phyloP scores from a whole-genome alignment of 345 rosid genomes.

The Linum trigynum region DNA sequence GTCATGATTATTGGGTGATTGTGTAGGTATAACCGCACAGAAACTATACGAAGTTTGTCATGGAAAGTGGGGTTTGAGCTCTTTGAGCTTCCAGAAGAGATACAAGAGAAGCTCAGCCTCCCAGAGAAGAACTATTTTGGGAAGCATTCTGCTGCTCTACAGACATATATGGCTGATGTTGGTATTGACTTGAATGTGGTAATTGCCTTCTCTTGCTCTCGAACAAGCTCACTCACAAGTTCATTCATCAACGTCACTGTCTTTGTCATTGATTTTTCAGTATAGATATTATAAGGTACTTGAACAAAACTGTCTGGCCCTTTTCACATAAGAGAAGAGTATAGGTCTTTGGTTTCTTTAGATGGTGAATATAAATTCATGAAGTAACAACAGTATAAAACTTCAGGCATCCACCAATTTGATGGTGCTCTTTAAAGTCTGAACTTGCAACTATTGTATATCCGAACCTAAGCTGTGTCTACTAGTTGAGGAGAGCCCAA shows the following conservation, averaged over 20 bases:
- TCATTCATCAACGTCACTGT: background rate
- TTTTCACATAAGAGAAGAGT: background rate
- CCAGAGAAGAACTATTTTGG: constrained; percentile 61
- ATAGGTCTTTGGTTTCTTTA: too few relatives aligned
- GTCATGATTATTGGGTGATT: constrained; percentile 8
- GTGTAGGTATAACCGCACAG: constrained; percentile 73
- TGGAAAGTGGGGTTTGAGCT: constrained; percentile 74
- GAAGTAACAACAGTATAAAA: too few relatives aligned
- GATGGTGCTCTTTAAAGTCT: too few relatives aligned
- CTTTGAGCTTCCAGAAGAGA: constrained; percentile 60
- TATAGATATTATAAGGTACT: background rate
- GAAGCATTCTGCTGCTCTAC: constrained; percentile 54
- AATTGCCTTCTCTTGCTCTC: constrained; percentile 16
- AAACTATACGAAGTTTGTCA: constrained; percentile 53
- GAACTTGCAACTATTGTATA: too few relatives aligned
- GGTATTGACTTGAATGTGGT: constrained; percentile 81
- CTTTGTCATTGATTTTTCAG: background rate
- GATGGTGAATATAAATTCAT: too few relatives aligned
- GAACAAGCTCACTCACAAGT: background rate
- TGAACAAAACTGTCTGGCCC: background rate
- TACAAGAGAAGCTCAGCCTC: constrained; percentile 57
- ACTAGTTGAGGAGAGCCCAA: too few relatives aligned
- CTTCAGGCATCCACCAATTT: too few relatives aligned
- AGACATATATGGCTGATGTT: constrained; percentile 58
- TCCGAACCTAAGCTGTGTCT: too few relatives aligned